Evolutionary conservation across 2,329 filamentous ascomycete species (phyloP).

Genomic region (Metarhizium guizhouense): DNA sequence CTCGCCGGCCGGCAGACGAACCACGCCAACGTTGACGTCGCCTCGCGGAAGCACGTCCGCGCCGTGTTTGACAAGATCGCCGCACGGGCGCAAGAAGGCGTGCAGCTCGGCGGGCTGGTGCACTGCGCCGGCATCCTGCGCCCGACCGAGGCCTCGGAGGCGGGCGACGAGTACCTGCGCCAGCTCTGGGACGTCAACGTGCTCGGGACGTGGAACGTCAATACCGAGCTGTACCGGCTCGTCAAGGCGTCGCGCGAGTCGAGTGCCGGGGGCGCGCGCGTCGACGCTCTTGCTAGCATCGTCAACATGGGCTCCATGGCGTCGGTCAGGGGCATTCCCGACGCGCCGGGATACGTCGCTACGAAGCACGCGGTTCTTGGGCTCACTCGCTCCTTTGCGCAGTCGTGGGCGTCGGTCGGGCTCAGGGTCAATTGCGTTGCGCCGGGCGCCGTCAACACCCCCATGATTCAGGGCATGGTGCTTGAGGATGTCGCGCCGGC

Average conservation of each 20-base stretch:
- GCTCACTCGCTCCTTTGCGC: background rate
- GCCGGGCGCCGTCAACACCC: slow-evolving; percentile 50
- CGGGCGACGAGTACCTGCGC: background rate
- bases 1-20: background rate
- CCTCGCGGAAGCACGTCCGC: background rate
- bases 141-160: background rate
- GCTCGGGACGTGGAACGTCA: slow-evolving; percentile 2
- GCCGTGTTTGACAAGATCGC: background rate
- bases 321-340: background rate
- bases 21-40: background rate
- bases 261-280: background rate
- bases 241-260: background rate
- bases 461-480: slow-evolving; percentile 21
- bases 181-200: slow-evolving; percentile 3
- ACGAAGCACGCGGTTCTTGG: slow-evolving; percentile 4
- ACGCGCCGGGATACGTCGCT: background rate
- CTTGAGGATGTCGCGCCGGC: background rate
- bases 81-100: background rate
- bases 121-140: background rate
- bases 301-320: slow-evolving; percentile 5
- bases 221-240: slow-evolving; percentile 2
- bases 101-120: background rate
- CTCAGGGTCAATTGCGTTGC: slow-evolving; percentile 47
- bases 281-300: background rate
- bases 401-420: slow-evolving; percentile 11